Conservation (phyloP, 768 basidiomycete species). For the Leucocoprinus birnbaumii region DNA sequence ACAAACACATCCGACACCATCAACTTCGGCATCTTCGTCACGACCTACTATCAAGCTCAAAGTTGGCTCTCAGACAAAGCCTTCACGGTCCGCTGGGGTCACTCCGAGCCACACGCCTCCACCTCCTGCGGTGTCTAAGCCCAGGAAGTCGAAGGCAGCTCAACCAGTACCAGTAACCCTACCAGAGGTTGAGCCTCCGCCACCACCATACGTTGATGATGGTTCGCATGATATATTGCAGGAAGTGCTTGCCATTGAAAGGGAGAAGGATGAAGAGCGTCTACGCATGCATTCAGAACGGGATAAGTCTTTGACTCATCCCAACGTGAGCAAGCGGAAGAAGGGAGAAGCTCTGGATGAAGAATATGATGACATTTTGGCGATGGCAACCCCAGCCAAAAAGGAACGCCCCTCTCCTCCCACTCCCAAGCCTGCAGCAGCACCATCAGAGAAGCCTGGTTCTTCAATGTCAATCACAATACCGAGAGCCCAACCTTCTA, state of each 20-base stretch:
- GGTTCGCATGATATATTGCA: conserved; percentile 80
- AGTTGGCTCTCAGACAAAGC: conserved; percentile 41
- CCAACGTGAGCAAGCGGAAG: conserved; percentile 55
- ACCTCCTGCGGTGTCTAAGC: conserved; percentile 31
- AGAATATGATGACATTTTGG: conserved; percentile 56
- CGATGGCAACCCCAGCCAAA: conserved; percentile 61
- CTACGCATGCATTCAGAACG: conserved; percentile 40
- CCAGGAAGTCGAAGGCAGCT: conserved; percentile 27
- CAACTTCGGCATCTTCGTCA: conserved; percentile 28
- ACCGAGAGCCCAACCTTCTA: conserved; percentile 15
- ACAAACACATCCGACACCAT: conserved; percentile 15
- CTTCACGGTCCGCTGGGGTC: conserved; percentile 24
- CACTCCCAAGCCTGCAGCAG: conserved; percentile 20
- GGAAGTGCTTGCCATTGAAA: conserved; percentile 79
- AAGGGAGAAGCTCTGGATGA: conserved; percentile 30
- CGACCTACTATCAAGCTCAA: conserved; percentile 70
- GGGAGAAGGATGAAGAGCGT: conserved; percentile 57
- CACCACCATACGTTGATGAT: conserved; percentile 72
- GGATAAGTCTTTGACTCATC: conserved; percentile 33
- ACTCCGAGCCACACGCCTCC: conserved; percentile 29
- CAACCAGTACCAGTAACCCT: conserved; percentile 35
- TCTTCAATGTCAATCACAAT: conserved; percentile 17
- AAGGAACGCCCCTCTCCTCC: conserved; percentile 46
- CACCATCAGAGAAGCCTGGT: not conserved
- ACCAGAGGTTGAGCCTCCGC: conserved; percentile 44